A percentile compares a stretch with the other conserved stretches of the same genome.
Conservation (phyloP, 768 basidiomycete genomes). For the Cyathus striatus region DNA sequence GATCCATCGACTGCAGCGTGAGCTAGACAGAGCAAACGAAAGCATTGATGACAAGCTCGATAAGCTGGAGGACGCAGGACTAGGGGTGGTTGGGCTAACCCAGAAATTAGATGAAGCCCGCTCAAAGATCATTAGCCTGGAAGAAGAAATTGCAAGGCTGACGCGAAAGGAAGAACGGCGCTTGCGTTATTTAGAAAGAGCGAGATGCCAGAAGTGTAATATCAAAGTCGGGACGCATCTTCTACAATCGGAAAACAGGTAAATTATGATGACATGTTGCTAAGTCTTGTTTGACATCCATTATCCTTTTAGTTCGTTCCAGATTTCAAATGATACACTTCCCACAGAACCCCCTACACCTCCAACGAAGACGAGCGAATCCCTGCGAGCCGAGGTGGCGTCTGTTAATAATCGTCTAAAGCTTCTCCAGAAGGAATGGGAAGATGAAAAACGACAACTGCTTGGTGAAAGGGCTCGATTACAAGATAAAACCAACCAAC, state of each 20-base stretch:
- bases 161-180: slow-evolving; percentile 69
- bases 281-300: neutral
- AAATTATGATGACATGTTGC: slow-evolving; percentile 5
- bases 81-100: slow-evolving; percentile 67
- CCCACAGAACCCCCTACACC: slow-evolving; percentile 62
- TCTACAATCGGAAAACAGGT: slow-evolving; percentile 54
- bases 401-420: slow-evolving; percentile 60
- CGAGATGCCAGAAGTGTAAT: slow-evolving; percentile 66
- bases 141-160: slow-evolving; percentile 66
- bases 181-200: slow-evolving; percentile 50
- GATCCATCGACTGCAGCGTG: slow-evolving; percentile 65
- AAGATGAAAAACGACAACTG: slow-evolving; percentile 56
- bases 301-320: slow-evolving; percentile 40
- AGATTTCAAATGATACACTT: slow-evolving; percentile 41
- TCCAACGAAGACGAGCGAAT: slow-evolving; percentile 63
- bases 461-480: slow-evolving; percentile 69
- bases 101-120: slow-evolving; percentile 71
- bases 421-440: slow-evolving; percentile 65
- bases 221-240: slow-evolving; percentile 52
- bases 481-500: slow-evolving; percentile 62
- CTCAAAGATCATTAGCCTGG: slow-evolving; percentile 45
- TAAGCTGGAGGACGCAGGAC: slow-evolving; percentile 75
- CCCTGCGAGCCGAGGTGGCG: slow-evolving; percentile 52
- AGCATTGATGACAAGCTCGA: slow-evolving; percentile 88
- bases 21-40: slow-evolving; percentile 77